Base-by-base conservation (phyloP, 1,284 basidiomycete genomes). In the Porogramme epimiltina region DNA sequence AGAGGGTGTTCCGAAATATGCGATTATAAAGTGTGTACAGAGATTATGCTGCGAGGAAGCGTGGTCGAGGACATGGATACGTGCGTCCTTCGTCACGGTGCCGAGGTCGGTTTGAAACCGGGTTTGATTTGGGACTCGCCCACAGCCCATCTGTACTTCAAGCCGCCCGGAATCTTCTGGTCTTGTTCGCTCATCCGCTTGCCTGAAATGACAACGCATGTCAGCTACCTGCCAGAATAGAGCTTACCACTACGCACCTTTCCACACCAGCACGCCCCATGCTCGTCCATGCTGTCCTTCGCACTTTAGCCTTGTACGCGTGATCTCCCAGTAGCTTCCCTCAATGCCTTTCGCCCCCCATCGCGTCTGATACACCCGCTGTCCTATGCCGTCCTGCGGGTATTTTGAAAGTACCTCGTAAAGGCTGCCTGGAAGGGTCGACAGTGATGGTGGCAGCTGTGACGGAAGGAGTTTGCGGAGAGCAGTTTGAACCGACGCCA, bases 251-350 rank as follows among this genome's bases (percentile, higher is more conserved):
- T 11, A 2, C 8, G 31, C 16, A 91, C 90, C 89, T 74, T 78
- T 82, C 89, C 90, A 93, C 49, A 82, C 77, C 11, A 91, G 68
- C 52, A 76, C 74, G 4, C 91, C 91, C 87, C 87, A 92, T 11
- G 81, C 89, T 64, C 85, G 89, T 3, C 89, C 91, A 58, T 88
- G 84, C 26, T 68, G 74, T n/a, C 88, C 87, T 59, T 84, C 82
- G 37, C 74, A 72, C 68, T 90, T 89, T 60, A 92, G 78, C 53
- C 73, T 72, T 23, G 86, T 79, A 60, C 79, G 74, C 6, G 87
- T 89, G 41, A 93, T 77, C 43, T 81, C 70, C 87, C 88, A 93
- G 63, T 82, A 89, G 51, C 81, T 87, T 25, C 80, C 76, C 42
- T 69, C 62, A 56, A 91, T 85, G 3, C 81, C 77, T 70, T 91